Base-by-base conservation (phyloP, 1,139 yeast genomes). In the Kodamaea suecica region DNA sequence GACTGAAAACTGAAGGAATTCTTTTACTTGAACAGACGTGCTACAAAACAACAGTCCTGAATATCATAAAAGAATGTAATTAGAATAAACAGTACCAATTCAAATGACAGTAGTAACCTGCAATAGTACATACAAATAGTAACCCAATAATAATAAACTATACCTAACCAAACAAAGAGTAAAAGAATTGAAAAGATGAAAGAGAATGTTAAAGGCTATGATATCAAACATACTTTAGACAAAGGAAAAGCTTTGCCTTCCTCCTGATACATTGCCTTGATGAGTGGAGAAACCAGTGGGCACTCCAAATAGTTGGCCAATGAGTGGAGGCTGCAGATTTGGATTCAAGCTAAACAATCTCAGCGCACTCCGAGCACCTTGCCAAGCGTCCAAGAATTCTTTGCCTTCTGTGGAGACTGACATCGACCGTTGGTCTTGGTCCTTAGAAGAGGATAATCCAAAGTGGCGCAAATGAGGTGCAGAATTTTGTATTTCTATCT, bases 401-500 rank as follows among this genome's bases (percentile, higher is more conserved):
- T 28, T 25, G 26, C 31, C 26, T 15, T 35, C 37, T 2, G 23
- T 8, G 11, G 38, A 33, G 13, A 38, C 37, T 3, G 24, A 11
- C 13, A 23, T 31, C 2, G 32, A 31, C 5, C 31, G 11, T 15
- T 34, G 29, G 15, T 31, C 30, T 15, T 15, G 25, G 7, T 27
- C 35, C 25, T 30, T 34, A 10, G 36, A 31, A 19, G 30, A 38
- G 12, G 31, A 29, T 4, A 35, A 32, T 3, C 36, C 34, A 27
- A 38, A 35, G 19, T 35, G 38, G 20, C 41, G 38, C 14, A 35
- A 28, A 29, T 35, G 32, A 9, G 35, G 33, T 4, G 36, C 40
- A 2, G 54, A 44, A 30, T 51, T 49, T 29, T 49, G 54, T 1
- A 49, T 33, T 13, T 45, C 59, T 21, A 63, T 37, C 5, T 41